phyloP scores from a whole-genome alignment of 1,139 yeast species.

The Scheffersomyces stambukii region DNA sequence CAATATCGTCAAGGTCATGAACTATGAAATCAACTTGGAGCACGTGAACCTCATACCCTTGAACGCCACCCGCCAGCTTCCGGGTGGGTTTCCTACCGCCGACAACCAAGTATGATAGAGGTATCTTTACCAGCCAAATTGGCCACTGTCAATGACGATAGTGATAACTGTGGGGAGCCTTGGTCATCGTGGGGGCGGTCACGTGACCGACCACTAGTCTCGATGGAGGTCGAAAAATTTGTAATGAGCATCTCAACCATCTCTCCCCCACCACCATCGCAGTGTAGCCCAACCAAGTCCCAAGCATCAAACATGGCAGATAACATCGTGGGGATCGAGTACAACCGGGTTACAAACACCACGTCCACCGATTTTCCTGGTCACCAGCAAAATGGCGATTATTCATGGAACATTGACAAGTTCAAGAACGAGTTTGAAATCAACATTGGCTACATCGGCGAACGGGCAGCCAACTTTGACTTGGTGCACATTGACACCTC shows the following conservation, averaged over 20 bases:
- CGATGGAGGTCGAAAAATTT: too few species aligned
- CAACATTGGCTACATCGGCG: conserved; percentile 59
- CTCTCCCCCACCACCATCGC: too few species aligned
- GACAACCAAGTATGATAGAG: too few species aligned
- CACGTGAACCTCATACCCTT: conserved; percentile 2
- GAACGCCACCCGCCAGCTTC: conserved; percentile 3
- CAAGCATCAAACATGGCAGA: conserved; percentile 21
- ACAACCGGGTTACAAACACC: conserved; percentile 86
- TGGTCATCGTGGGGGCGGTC: too few species aligned
- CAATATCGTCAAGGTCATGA: conserved; percentile 18
- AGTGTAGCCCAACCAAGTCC: too few species aligned
- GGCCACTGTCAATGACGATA: too few species aligned
- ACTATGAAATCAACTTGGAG: conserved; percentile 13
- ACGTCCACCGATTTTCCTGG: conserved; percentile 91
- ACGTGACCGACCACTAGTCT: too few species aligned
- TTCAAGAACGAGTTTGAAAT: conserved; percentile 72
- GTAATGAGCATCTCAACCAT: too few species aligned
- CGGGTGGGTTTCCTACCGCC: conserved; percentile 11
- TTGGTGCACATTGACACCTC: conserved; percentile 85
- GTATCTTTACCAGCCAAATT: not conserved
- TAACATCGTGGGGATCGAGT: conserved; percentile 82
- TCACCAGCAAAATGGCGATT: conserved; percentile 56
- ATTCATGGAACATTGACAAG: conserved; percentile 80
- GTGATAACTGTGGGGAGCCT: too few species aligned
- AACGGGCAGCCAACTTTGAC: conserved; percentile 80